Evolutionary conservation across 2,329 filamentous ascomycete genomes (phyloP), one percentile per base, ranked within the genome.

Genomic region (Dactylonectria macrodidyma): DNA sequence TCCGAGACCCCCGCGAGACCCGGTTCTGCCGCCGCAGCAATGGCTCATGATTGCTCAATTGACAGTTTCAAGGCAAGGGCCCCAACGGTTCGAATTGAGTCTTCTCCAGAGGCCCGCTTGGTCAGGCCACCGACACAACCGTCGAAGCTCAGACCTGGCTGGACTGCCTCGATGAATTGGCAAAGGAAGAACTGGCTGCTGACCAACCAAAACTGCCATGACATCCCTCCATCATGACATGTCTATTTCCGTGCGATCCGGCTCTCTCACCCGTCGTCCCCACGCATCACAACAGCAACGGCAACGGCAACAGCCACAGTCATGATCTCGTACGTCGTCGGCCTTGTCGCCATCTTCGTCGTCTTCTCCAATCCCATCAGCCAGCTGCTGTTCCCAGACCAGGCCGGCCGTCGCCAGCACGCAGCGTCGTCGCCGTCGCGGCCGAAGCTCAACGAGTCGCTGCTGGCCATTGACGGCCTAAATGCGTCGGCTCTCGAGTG

Each of bases 361-460:
- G 75, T 87, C 72, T 79, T 85, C 67, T 81, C 81, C 65, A 83
- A 84, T 67, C 86, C 85, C 9, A 77, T 86, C 46, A 73, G 75
- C 62, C 73, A 82, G 51, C 75, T 82, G 68, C 69, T 85, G 44
- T 82, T 77, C 22, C 74, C 76, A 1, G 70, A 73, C 16, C 74
- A 68, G 24, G 52, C 59, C 41, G 54, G 26, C 11, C 62, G 26
- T 12, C 62, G 50, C 26, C 59, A 47, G 22, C 72, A 70, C 65
- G 73, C 58, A 30, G 26, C 68, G 66, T 51, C 34, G 66, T 51
- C 34, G 22, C 81, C 80, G 26, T 80, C 84, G 33, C 81, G 84
- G 41, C 86, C 86, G 3, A 76, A 77, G 48, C 80, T 89, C 61
- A 87, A 87, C 70, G 82, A 86, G 75, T 84, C 85, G 55, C 80